Base-by-base conservation (phyloP, 495 filamentous ascomycete species). In the Aspergillus olivimuriae region DNA sequence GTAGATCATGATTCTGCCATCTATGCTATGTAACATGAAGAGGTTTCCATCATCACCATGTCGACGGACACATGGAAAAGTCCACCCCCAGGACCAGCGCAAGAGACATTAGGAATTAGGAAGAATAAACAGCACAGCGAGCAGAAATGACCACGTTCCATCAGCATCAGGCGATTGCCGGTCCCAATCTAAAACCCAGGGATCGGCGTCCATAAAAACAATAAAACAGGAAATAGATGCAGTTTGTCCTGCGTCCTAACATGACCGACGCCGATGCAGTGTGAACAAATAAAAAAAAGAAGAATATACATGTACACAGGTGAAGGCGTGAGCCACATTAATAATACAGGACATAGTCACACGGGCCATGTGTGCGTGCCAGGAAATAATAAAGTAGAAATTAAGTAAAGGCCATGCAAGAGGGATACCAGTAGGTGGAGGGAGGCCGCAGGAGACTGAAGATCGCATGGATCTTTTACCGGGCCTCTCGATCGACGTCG, bases 271-370 rank as follows among this genome's bases (percentile, higher is more conserved):
- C n/a, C n/a, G n/a, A n/a, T n/a, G n/a, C n/a, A n/a, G 41, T 6
- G 28, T 43, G 39, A 20, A 12, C 2, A 42, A 39, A 38, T 11
- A 15, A 17, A 34, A 34, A 10, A 38, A 11, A 45, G 14, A 33
- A 20, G 18, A 28, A 17, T 33, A 37, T 48, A 43, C 17, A 18
- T 43, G 35, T 47, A 41, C 41, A 45, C 20, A 17, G 17, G 5
- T 9, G 30, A 35, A 42, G 6, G 24, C 16, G 24, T 14, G 24
- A 40, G 15, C 14, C 15, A 36, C 11, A 51, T 34, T 20, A 55
- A 33, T 50, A 47, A 38, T 50, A 50, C 6, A 23, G 22, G 30
- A 41, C 14, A 18, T 30, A 30, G 14, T 11, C 5, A 28, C 11
- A 28, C 6, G 11, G 11, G 24, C 5, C 5, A 26, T n/a, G n/a